Evolutionary conservation across 148 eudicot genomes (phyloP).

Genomic region (Rhododendron mucronatum): DNA sequence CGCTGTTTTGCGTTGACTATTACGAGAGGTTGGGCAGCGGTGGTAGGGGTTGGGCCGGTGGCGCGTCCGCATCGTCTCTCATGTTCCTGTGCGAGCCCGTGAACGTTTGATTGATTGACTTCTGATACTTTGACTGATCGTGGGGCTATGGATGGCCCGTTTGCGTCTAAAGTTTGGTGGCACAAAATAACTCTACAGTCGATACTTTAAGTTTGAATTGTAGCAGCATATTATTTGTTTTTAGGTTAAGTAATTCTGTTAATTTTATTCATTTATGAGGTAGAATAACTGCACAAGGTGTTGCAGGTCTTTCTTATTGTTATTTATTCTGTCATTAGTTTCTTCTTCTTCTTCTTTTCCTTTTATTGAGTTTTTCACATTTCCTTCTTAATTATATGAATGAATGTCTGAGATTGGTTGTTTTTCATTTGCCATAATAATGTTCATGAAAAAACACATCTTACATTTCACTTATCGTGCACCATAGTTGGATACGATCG

Average conservation of each 20-base stretch:
- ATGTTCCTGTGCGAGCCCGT: conserved; percentile 77
- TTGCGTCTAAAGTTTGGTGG: neutral
- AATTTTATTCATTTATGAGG: neutral
- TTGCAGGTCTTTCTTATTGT: neutral
- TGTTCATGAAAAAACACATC: too few relatives aligned
- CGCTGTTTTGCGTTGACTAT: conserved; percentile 79
- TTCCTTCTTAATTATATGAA: too few relatives aligned
- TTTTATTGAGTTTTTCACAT: too few relatives aligned
- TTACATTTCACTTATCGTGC: too few relatives aligned
- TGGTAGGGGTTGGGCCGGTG: conserved; percentile 26
- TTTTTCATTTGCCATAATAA: too few relatives aligned
- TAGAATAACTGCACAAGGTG: neutral
- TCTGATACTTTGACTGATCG: neutral
- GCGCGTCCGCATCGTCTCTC: conserved; percentile 45
- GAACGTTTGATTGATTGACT: conserved; percentile 41
- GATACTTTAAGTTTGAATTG: too few relatives aligned
- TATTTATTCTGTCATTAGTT: neutral
- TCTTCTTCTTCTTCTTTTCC: neutral
- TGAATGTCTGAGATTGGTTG: too few relatives aligned
- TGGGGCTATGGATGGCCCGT: neutral
- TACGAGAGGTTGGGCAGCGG: conserved; percentile 55
- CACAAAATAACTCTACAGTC: neutral
- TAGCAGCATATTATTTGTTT: neutral
- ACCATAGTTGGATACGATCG: too few relatives aligned
- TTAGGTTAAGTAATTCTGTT: neutral